These are phyloP conservation scores for Fomitiporia mediterranea DNA, from an alignment of 1,284 basidiomycete genomes.

Conservation along the genomic window DNA sequence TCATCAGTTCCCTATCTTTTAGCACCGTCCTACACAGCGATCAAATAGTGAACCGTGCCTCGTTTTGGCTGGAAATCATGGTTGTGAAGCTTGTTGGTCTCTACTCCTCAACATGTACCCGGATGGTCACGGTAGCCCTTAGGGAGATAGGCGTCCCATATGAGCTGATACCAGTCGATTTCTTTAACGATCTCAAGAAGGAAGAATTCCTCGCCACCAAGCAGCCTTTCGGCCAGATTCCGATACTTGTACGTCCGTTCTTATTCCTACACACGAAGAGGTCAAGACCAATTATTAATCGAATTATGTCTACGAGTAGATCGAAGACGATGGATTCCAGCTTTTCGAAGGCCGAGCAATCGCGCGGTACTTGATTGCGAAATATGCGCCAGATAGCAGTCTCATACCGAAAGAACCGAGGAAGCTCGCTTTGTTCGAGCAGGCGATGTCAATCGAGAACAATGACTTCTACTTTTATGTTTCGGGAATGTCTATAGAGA, in stretches of 20 bases:
- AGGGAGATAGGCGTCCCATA: slow-evolving; percentile 22
- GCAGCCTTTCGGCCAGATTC: slow-evolving; percentile 66
- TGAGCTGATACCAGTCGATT: slow-evolving; percentile 19
- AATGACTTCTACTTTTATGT: slow-evolving; percentile 31
- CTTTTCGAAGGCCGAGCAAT: slow-evolving; percentile 54
- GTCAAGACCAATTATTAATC: neutral
- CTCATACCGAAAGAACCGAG: slow-evolving; percentile 26
- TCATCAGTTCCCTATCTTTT: too few relatives aligned
- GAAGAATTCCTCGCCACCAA: slow-evolving; percentile 35
- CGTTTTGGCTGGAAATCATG: slow-evolving; percentile 3
- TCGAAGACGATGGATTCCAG: slow-evolving; percentile 35
- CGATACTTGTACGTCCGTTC: slow-evolving; percentile 45
- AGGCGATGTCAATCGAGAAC: slow-evolving; percentile 31
- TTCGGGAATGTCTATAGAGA: slow-evolving; percentile 28
- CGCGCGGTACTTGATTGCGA: slow-evolving; percentile 42
- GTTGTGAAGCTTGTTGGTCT: slow-evolving; percentile 19
- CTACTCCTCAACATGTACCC: slow-evolving; percentile 19
- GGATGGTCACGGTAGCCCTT: slow-evolving; percentile 15
- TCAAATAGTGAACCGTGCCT: too few relatives aligned
- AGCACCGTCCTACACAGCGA: too few relatives aligned
- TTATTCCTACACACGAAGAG: neutral
- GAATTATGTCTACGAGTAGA: neutral
- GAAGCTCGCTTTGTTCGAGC: slow-evolving; percentile 31
- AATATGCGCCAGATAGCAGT: slow-evolving; percentile 29
- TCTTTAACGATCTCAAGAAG: slow-evolving; percentile 38